These are phyloP conservation scores for Leptographium flavum DNA, from an alignment of 2,329 filamentous ascomycete species.

Conservation along the genomic window DNA sequence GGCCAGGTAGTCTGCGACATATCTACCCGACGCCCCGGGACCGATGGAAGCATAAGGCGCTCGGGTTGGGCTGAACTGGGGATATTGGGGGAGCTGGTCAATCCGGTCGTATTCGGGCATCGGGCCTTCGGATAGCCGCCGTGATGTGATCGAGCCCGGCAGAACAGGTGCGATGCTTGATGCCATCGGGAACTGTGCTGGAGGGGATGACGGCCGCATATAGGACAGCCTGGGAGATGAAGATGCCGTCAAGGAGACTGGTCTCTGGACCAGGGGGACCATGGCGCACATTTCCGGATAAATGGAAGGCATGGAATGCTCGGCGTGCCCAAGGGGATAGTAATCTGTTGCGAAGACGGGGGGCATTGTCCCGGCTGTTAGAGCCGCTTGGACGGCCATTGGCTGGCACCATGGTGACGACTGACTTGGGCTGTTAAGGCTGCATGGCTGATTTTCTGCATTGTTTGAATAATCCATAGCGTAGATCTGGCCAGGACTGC, in stretches of 20 bases:
- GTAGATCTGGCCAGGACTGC: constrained; percentile 20
- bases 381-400: constrained; percentile 23
- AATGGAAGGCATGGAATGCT: constrained; percentile 20
- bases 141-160: neutral
- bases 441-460: constrained; percentile 21
- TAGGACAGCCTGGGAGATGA: neutral
- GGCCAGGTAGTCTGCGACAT: constrained; percentile 22
- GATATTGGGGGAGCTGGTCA: neutral
- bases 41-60: constrained; percentile 14
- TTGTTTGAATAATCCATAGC: constrained; percentile 23
- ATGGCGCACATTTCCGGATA: constrained; percentile 31
- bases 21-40: constrained; percentile 14
- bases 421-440: constrained; percentile 26
- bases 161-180: neutral
- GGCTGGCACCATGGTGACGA: constrained; percentile 29
- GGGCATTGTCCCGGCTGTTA: constrained; percentile 21
- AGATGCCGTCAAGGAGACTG: no score
- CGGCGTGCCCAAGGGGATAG: constrained; percentile 30
- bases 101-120: neutral
- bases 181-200: neutral
- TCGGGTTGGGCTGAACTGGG: neutral
- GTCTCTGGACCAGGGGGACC: constrained; percentile 27
- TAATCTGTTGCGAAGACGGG: neutral
- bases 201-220: neutral
- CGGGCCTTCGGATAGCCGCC: neutral